Evolutionary conservation across 2,329 filamentous ascomycete genomes (phyloP), one percentile per base, ranked within the genome.

Genomic region (Colletotrichum navitas): DNA sequence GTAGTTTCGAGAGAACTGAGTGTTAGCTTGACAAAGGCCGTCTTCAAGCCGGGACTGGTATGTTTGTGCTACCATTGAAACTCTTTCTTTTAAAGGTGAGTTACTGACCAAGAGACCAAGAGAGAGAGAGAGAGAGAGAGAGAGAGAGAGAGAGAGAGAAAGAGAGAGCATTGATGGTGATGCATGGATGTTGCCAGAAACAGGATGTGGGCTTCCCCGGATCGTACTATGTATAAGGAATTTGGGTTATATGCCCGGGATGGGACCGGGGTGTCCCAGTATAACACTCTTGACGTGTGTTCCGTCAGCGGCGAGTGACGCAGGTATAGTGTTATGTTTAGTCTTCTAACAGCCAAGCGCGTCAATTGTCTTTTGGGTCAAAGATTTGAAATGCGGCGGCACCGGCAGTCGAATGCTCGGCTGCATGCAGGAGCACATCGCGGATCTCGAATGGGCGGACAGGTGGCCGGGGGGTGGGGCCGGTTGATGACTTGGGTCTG

Each of bases 131-230:
- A 47, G 41, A 11, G 47, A n/a, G 24, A 6, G 62, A 43, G 36
- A 56, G 62, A n/a, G n/a, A 18, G 47, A 26, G 11, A 58, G 47
- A 24, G 32, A 61, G 55, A 43, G 16, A 47, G 41, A 11, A 39
- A n/a, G 24, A 6, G 62, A 43, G 36, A 56, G 62, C 62, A 58
- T 65, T 63, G 68, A 63, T 39, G 59, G n/a, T 8, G 12, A 41
- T 45, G 65, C 68, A 71, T 68, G 68, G 68, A 54, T 71, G 47
- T 64, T 71, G 68, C 68, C 39, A 41, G 59, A 47, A 51, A 21
- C 51, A 49, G 49, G 61, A 18, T n/a, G 32, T 54, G 63, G 54
- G 43, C 43, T 60, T 66, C 63, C 63, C 63, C 43, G 63, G 63
- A 60, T 34, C 24, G 63, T 34, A 34, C 5, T 34, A 34, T 10